These are phyloP conservation scores for Linaria vulgaris DNA, from an alignment of 257 asterid genomes.

Conservation along the genomic window DNA sequence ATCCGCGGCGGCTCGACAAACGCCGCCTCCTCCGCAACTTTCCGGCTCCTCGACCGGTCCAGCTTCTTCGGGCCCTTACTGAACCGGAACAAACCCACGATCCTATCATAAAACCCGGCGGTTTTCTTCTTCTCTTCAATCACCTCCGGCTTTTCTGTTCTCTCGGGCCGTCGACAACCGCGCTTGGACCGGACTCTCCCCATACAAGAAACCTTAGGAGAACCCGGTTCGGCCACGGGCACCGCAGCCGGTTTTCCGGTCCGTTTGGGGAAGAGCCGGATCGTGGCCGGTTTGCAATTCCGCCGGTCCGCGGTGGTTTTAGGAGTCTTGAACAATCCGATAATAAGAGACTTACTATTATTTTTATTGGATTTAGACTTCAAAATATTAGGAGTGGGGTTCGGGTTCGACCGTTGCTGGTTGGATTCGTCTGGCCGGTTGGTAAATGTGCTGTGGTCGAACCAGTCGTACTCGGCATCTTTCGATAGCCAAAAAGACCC, in stretches of 20 bases:
- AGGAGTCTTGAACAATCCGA: conserved; percentile 77
- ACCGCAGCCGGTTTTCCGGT: conserved; percentile 34
- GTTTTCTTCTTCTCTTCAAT: conserved; percentile 36
- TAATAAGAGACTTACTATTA: conserved; percentile 56
- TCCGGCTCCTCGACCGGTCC: conserved; percentile 33
- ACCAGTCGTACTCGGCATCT: conserved; percentile 89
- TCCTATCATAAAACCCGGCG: conserved; percentile 53
- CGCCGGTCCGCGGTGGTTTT: conserved; percentile 39
- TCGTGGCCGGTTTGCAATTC: conserved; percentile 40
- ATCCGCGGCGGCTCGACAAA: conserved; percentile 21
- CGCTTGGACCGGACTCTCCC: conserved; percentile 91
- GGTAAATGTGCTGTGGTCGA: conserved; percentile 64
- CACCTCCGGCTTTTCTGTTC: conserved; percentile 32
- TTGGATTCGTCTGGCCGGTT: conserved; percentile 47
- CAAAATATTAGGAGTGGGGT: conserved; percentile 41
- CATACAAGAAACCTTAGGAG: conserved; percentile 95
- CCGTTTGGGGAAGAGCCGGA: conserved; percentile 63
- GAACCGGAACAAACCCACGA: conserved; percentile 49
- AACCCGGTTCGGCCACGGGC: conserved; percentile 63
- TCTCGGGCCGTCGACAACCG: conserved; percentile 53
- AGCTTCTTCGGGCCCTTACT: conserved; percentile 32
- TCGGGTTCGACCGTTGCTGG: conserved; percentile 18
- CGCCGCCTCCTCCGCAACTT: conserved; percentile 26
- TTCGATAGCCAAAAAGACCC: conserved; percentile 87
- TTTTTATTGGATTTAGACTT: too few species aligned